Conservation (phyloP, 108 stramenopile genomes). For the Aurantiochytrium sp. region DNA sequence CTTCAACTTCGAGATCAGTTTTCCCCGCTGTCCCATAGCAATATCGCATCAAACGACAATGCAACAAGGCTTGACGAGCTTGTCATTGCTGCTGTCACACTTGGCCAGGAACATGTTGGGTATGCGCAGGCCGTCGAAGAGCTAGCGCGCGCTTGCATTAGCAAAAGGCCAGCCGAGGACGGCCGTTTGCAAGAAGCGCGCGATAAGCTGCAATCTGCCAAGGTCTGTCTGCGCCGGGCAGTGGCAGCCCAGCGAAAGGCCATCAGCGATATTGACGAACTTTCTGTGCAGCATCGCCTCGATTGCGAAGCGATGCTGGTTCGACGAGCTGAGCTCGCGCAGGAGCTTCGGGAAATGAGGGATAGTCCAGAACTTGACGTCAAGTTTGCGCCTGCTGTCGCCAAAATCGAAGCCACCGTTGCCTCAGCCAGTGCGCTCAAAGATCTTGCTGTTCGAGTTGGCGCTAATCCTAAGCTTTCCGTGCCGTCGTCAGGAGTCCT, state of each 20-base stretch:
- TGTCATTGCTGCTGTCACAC: not conserved
- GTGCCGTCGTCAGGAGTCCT: not conserved
- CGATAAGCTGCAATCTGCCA: not conserved
- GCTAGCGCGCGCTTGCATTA: not conserved
- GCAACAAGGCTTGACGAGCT: not conserved
- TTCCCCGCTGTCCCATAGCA: too few species aligned
- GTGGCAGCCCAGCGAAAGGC: not conserved
- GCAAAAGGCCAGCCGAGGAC: not conserved
- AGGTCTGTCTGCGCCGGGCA: not conserved
- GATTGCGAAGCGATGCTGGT: not conserved
- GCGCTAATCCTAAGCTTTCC: not conserved
- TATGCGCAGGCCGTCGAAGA: not conserved
- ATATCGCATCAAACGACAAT: too few species aligned
- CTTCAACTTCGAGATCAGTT: too few species aligned
- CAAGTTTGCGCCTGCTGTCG: not conserved
- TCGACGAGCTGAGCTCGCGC: not conserved
- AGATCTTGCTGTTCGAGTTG: not conserved
- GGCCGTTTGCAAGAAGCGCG: not conserved
- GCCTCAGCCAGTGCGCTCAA: not conserved
- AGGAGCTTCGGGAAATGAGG: not conserved
- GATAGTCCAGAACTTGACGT: not conserved
- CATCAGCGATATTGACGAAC: not conserved
- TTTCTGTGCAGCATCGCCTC: not conserved
- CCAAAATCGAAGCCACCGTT: not conserved
- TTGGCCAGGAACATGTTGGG: not conserved